phyloP scores from a whole-genome alignment of 202 grass and related monocot genomes.

The Schoenoplectus triqueter region DNA sequence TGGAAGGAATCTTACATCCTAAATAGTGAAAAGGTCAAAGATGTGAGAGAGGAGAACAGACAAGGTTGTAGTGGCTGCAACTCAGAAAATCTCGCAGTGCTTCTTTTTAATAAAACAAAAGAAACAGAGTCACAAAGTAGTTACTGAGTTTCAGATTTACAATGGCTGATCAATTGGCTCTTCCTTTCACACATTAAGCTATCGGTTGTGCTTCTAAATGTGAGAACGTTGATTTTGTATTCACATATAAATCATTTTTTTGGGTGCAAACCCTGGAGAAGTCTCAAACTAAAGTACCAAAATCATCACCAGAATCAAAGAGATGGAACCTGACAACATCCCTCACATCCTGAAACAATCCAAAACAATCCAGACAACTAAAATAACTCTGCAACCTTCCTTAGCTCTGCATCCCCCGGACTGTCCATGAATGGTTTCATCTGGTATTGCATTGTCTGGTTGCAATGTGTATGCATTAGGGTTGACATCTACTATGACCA shows the following conservation, averaged over 20 bases:
- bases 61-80: too few species aligned
- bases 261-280: background rate
- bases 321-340: conserved; percentile 65
- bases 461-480: conserved; percentile 77
- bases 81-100: too few species aligned
- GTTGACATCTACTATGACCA: conserved; percentile 88
- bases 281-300: background rate
- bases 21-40: too few species aligned
- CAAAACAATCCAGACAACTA: conserved; percentile 45
- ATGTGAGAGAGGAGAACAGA: too few species aligned
- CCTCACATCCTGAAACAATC: conserved; percentile 65
- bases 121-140: too few species aligned
- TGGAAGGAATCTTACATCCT: too few species aligned
- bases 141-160: too few species aligned
- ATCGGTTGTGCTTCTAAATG: too few species aligned
- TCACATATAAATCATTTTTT: background rate
- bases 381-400: conserved; percentile 65
- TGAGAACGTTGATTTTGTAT: too few species aligned
- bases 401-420: conserved; percentile 61
- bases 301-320: background rate
- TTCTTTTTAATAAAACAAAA: too few species aligned
- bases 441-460: conserved; percentile 69
- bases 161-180: too few species aligned
- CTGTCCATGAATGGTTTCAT: conserved; percentile 68
- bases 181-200: too few species aligned